Evolutionary conservation across 331 rosid genomes (phyloP), one percentile per base, ranked within the genome.

Genomic region (Malus hybrid): DNA sequence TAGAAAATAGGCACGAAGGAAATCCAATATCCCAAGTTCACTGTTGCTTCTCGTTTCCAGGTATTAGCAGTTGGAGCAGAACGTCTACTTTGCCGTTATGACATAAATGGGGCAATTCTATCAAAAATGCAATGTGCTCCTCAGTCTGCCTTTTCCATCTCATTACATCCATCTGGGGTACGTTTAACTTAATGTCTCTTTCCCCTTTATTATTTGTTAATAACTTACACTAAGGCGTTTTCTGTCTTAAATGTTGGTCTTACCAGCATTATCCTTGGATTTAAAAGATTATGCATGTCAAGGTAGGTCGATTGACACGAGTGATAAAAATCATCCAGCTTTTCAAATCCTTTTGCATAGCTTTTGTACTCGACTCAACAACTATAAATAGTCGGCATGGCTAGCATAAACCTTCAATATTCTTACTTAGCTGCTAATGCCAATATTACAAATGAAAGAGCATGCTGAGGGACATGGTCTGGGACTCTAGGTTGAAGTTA

Each of bases 91-190:
- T 79, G 80, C 74, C 94, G 95, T 66, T 90, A 78, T 77, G 89
- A 90, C 88, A 88, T 93, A 81, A 91, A 90, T 33, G 97, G 97
- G 75, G 82, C 2, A 6, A 80, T 91, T 84, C 96, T 93, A 70
- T 90, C 97, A 59, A 90, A 91, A 80, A 87, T 93, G 82, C 98
- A 89, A 60, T 91, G 96, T 76, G 97, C 92, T 71, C 88, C 98
- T 80, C 86, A 78, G 20, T 90, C 97, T 2, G 89, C 91, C 5
- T 91, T 91, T 75, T 91, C 97, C 36, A 73, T 93, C 84, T 89
- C 96, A n/a, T 70, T 91, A 42, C 91, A 91, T 84, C 78, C 96
- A 10, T 85, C 92, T 15, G 96, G 96, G 83, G 98, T 91, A 88
- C 70, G 93, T 24, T 81, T 52, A 8, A 55, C 71, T 54, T 28